A percentile compares a stretch with the other conserved stretches of the same genome.
Evolutionary conservation across 495 filamentous ascomycete species (phyloP).

Genomic region (Hypomontagnella monticulosa): DNA sequence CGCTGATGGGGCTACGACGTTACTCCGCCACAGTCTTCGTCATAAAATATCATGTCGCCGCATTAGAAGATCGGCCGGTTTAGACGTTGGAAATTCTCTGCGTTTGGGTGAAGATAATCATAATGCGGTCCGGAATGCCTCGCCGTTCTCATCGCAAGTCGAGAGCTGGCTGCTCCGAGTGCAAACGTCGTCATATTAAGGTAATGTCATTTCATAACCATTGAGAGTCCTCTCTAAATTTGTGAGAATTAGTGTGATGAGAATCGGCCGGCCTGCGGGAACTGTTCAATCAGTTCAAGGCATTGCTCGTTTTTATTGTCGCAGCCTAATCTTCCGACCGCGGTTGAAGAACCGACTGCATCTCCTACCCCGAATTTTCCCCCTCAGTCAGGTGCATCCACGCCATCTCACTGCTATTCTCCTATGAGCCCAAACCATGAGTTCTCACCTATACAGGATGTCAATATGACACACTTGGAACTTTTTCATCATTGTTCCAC

Average conservation of each 20-base stretch:
- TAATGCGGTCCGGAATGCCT: background rate
- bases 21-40: slow-evolving; percentile 23
- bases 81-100: background rate
- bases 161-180: slow-evolving; percentile 31
- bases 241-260: slow-evolving; percentile 30
- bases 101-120: background rate
- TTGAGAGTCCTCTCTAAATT: background rate
- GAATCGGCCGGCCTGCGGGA: slow-evolving; percentile 27
- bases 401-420: slow-evolving; percentile 14
- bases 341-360: background rate
- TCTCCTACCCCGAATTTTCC: slow-evolving; percentile 14
- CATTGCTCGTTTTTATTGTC: slow-evolving; percentile 31
- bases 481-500: slow-evolving; percentile 24
- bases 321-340: slow-evolving; percentile 14
- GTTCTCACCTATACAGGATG: slow-evolving; percentile 15
- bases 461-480: slow-evolving; percentile 33
- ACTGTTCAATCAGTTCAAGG: slow-evolving; percentile 33
- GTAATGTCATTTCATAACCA: slow-evolving; percentile 10
- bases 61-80: background rate
- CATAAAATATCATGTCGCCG: slow-evolving; percentile 12
- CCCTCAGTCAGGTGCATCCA: slow-evolving; percentile 11
- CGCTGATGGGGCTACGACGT: slow-evolving; percentile 1
- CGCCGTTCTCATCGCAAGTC: slow-evolving; percentile 34
- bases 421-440: slow-evolving; percentile 10
- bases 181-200: slow-evolving; percentile 39